A percentile compares a stretch with the other conserved stretches of the same genome.
These are phyloP conservation scores for Paraphaeosphaeria minitans DNA, from an alignment of 2,329 filamentous ascomycete genomes.

Conservation along the genomic window DNA sequence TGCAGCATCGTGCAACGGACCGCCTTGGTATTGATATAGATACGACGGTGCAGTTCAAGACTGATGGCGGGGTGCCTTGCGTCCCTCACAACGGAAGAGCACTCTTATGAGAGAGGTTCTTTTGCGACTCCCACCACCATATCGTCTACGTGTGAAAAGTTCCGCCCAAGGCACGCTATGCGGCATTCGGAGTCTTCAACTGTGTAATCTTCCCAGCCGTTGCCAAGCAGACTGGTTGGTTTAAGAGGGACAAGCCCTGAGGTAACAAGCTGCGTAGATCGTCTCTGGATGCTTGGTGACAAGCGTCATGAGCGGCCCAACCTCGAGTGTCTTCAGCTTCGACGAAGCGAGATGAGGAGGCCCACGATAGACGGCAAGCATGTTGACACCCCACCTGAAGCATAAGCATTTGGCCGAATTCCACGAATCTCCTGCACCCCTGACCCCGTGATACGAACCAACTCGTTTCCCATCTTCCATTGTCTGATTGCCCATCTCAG, in stretches of 20 bases:
- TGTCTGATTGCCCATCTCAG: background rate
- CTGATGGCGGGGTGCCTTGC: too few species aligned
- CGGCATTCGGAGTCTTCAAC: too few species aligned
- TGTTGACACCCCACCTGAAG: background rate
- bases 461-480: background rate
- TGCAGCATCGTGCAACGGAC: too few species aligned
- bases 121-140: too few species aligned
- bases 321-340: background rate
- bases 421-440: background rate
- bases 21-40: too few species aligned
- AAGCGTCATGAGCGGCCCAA: background rate
- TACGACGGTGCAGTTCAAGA: too few species aligned
- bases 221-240: too few species aligned
- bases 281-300: background rate
- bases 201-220: too few species aligned
- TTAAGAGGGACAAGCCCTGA: background rate
- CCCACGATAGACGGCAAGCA: background rate
- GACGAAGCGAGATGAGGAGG: background rate
- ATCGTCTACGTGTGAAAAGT: too few species aligned
- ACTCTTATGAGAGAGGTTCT: too few species aligned
- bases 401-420: background rate
- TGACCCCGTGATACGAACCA: background rate
- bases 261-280: background rate
- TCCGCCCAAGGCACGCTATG: too few species aligned
- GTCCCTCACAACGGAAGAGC: too few species aligned